phyloP scores from a whole-genome alignment of 495 filamentous ascomycete species.

The Podospora tetraspora region DNA sequence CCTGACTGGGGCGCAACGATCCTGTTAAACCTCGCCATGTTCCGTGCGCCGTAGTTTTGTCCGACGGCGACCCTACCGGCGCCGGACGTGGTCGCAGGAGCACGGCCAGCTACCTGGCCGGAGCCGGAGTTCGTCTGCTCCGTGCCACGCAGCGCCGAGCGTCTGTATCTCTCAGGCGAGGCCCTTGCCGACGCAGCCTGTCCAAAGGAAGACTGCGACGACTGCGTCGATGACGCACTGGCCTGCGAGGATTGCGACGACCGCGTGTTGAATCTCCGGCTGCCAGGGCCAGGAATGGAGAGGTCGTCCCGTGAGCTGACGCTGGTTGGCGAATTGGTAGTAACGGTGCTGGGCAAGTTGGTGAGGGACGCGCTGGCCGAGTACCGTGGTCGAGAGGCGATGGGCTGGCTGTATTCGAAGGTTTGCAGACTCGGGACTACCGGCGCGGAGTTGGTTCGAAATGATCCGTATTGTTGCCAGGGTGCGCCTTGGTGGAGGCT shows the following conservation, averaged over 20 bases:
- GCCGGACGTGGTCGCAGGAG: slow-evolving; percentile 30
- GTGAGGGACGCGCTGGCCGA: slow-evolving; percentile 55
- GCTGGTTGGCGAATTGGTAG: slow-evolving; percentile 13
- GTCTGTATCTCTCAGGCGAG: slow-evolving; percentile 52
- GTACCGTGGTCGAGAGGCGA: slow-evolving; percentile 50
- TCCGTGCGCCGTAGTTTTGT: slow-evolving; percentile 38
- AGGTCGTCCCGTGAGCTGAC: slow-evolving; percentile 33
- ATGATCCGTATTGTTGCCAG: slow-evolving; percentile 63
- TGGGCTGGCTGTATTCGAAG: slow-evolving; percentile 38
- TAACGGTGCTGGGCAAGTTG: slow-evolving; percentile 30
- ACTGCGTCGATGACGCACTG: slow-evolving; percentile 28
- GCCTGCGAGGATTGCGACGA: slow-evolving; percentile 28
- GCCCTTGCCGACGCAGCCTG: slow-evolving; percentile 36
- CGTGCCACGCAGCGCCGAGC: slow-evolving; percentile 39
- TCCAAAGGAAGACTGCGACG: slow-evolving; percentile 20
- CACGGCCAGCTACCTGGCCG: slow-evolving; percentile 24
- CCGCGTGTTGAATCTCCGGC: slow-evolving; percentile 25
- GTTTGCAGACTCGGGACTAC: slow-evolving; percentile 52
- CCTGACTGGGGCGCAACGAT: slow-evolving; percentile 33
- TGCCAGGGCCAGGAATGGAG: slow-evolving; percentile 21
- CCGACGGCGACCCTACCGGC: slow-evolving; percentile 37
- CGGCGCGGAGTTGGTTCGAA: slow-evolving; percentile 63
- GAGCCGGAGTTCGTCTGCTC: slow-evolving; percentile 29
- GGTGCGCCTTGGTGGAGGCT: slow-evolving; percentile 52
- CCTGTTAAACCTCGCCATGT: slow-evolving; percentile 41